These are phyloP conservation scores for Paraphoma sp. DNA, from an alignment of 2,329 filamentous ascomycete genomes.

Conservation along the genomic window DNA sequence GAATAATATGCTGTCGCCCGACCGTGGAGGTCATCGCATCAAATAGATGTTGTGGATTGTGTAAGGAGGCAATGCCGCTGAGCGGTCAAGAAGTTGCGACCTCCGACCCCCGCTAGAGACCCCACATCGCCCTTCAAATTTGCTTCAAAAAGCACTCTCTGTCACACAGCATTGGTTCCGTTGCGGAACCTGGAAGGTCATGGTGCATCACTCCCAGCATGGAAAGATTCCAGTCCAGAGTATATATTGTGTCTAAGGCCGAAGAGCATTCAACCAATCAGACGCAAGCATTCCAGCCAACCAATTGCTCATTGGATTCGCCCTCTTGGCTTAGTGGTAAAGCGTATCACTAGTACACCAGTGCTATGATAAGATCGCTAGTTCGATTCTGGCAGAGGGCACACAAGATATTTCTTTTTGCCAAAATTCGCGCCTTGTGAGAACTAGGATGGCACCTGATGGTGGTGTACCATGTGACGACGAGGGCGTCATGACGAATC, in stretches of 20 bases:
- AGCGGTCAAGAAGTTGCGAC: background rate
- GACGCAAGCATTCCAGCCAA: background rate
- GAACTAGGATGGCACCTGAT: too few relatives aligned
- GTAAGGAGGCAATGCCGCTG: background rate
- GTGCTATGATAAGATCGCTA: slow-evolving; percentile 4
- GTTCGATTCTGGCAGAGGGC: slow-evolving; percentile 3
- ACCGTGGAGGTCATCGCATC: too few relatives aligned
- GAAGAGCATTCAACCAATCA: background rate
- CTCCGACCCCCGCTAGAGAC: background rate
- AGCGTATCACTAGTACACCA: slow-evolving; percentile 1
- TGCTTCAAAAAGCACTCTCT: background rate
- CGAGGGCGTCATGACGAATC: too few relatives aligned
- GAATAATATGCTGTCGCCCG: too few relatives aligned
- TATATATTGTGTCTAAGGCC: background rate
- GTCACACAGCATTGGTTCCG: too few relatives aligned
- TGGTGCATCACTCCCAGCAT: too few relatives aligned
- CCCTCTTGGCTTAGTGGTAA: slow-evolving; percentile 4
- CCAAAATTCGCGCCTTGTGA: background rate
- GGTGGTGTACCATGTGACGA: too few relatives aligned
- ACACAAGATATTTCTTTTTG: background rate
- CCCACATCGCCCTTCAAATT: background rate
- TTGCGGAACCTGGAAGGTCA: too few relatives aligned
- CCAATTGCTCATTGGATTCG: background rate
- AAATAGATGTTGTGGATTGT: background rate
- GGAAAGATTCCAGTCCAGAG: background rate